Evolutionary conservation across 768 basidiomycete species (phyloP).

Genomic region (Trametes gibbosa): DNA sequence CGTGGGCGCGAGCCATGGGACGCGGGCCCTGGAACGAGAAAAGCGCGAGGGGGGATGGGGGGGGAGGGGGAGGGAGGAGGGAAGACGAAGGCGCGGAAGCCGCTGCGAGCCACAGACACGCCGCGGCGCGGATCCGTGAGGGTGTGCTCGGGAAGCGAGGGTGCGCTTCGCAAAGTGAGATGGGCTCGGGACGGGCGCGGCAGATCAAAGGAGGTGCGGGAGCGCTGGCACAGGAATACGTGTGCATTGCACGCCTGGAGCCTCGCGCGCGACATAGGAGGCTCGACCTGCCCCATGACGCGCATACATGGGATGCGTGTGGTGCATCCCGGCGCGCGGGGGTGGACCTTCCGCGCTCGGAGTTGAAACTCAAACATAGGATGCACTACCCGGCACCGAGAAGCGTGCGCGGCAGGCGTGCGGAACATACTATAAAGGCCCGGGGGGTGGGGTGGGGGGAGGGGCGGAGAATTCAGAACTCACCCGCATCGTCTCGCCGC

Average conservation of each 20-base stretch:
- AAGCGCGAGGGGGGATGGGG: not conserved
- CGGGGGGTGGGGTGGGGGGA: not conserved
- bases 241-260: not conserved
- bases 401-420: not conserved
- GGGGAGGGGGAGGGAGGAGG: too few relatives aligned
- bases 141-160: not conserved
- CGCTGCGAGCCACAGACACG: not conserved
- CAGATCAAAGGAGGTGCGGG: not conserved
- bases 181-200: not conserved
- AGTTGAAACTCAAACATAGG: not conserved
- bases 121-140: not conserved
- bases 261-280: not conserved
- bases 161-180: not conserved
- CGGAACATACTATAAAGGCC: not conserved
- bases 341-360: not conserved
- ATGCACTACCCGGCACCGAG: not conserved
- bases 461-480: conserved; percentile 1
- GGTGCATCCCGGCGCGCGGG: not conserved
- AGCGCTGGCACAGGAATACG: not conserved
- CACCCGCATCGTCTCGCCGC: conserved; percentile 18
- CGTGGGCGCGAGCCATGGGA: not conserved
- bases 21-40: not conserved
- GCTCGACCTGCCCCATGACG: not conserved
- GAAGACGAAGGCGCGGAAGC: not conserved
- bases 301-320: not conserved